Conservation (phyloP, 2,329 filamentous ascomycete genomes). For the Fusarium avenaceum region DNA sequence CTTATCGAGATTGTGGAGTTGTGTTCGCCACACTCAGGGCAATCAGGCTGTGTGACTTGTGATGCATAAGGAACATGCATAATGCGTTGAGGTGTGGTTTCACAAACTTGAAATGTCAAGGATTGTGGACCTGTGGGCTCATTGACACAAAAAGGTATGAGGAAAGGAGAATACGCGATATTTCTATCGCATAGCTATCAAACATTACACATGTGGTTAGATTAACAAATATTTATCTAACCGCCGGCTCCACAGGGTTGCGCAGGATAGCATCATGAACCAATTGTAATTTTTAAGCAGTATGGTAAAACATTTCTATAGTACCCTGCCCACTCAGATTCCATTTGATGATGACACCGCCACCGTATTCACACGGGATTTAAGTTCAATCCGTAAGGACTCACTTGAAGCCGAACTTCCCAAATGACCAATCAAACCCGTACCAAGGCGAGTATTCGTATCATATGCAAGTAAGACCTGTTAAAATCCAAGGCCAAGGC, state of each 20-base stretch:
- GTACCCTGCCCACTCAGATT: too few relatives aligned
- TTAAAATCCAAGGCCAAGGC: background rate
- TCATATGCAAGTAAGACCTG: background rate
- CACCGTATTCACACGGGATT: background rate
- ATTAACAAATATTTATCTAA: too few relatives aligned
- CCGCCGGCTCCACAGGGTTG: too few relatives aligned
- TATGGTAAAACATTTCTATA: background rate
- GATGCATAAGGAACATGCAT: constrained; percentile 17
- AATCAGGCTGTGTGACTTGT: background rate
- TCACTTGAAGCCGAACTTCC: background rate
- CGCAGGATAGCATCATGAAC: too few relatives aligned
- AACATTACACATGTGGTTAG: too few relatives aligned
- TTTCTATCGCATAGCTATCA: too few relatives aligned
- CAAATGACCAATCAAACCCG: background rate
- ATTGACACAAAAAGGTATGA: too few relatives aligned
- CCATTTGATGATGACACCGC: too few relatives aligned
- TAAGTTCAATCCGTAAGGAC: background rate
- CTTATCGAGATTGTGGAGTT: background rate
- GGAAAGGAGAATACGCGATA: too few relatives aligned
- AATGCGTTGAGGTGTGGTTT: background rate
- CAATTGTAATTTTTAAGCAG: background rate
- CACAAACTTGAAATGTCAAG: background rate
- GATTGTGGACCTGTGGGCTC: too few relatives aligned
- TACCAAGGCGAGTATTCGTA: background rate
- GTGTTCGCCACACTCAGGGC: background rate